Conservation (phyloP, 2,329 filamentous ascomycete genomes). For the Ophiostoma perfectum region DNA sequence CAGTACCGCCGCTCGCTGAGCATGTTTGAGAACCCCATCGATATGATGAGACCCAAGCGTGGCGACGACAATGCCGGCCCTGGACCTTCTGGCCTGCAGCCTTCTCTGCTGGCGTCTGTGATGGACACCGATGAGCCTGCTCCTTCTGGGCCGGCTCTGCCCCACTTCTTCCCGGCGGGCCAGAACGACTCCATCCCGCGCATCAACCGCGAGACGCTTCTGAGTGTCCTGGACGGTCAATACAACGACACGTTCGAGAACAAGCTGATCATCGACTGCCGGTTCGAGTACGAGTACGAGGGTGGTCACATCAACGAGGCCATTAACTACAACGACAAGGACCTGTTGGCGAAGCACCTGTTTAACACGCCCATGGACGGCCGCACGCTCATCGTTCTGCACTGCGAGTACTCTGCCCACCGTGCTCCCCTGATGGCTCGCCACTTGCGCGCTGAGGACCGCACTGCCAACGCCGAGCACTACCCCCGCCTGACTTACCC, state of each 20-base stretch:
- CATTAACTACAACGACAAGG: slow-evolving; percentile 96
- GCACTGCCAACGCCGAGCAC: slow-evolving; percentile 73
- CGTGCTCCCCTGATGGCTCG: slow-evolving; percentile 95
- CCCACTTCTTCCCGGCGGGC: slow-evolving; percentile 76
- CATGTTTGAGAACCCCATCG: slow-evolving; percentile 93
- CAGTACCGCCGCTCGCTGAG: slow-evolving; percentile 88
- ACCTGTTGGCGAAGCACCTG: slow-evolving; percentile 71
- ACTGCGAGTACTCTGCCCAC: slow-evolving; percentile 98
- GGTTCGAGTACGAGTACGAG: slow-evolving; percentile 98
- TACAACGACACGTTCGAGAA: slow-evolving; percentile 71
- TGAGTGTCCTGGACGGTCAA: slow-evolving; percentile 82
- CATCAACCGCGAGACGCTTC: slow-evolving; percentile 73
- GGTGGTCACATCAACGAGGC: slow-evolving; percentile 92
- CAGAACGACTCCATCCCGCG: slow-evolving; percentile 82
- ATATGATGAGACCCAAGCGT: slow-evolving; percentile 76
- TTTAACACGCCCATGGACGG: slow-evolving; percentile 63
- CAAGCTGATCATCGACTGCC: slow-evolving; percentile 87
- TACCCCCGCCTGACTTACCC: slow-evolving; percentile 92
- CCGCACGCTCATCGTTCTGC: slow-evolving; percentile 80
- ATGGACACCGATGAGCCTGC: slow-evolving; percentile 70
- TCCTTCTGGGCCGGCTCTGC: slow-evolving; percentile 64
- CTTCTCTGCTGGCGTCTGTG: slow-evolving; percentile 62
- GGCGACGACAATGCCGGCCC: slow-evolving; percentile 50
- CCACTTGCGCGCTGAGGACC: slow-evolving; percentile 83
- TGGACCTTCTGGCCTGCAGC: slow-evolving; percentile 36